Base-by-base conservation (phyloP, 129 eudicot genomes). In the Pittosporum tobira region DNA sequence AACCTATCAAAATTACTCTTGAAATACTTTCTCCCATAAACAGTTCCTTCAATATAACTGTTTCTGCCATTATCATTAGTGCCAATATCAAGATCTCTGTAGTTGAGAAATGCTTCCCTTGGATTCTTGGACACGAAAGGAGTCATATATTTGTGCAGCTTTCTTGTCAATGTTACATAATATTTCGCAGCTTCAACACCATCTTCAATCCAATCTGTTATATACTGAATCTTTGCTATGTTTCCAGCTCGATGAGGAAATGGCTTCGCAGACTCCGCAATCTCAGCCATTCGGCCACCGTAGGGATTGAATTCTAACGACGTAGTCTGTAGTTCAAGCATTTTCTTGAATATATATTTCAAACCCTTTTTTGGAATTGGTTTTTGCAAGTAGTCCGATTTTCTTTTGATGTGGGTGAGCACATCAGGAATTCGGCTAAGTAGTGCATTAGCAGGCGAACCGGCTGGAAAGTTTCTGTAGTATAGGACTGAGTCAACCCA, bases 221-320 rank as follows among this genome's bases (percentile, higher is more conserved):
- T 66, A 11, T 72, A 64, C 46, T 72, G 71, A n/a, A n/a, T n/a
- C n/a, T n/a, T n/a, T n/a, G n/a, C n/a, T n/a, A n/a, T n/a, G n/a
- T n/a, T n/a, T n/a, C n/a, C n/a, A n/a, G n/a, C n/a, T n/a, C n/a
- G n/a, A n/a, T n/a, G n/a, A n/a, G n/a, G n/a, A n/a, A n/a, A 72
- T 52, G 77, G 77, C 5, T 54, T 72, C 0, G 64, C 27, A 14
- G 71, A 72, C 31, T 72, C 77, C 10, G 62, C 9, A 30, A 72
- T 64, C 47, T 30, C 50, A 23, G 48, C 61, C 77, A 72, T 72
- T 66, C 38, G 57, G 30, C 77, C 77, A 10, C 77, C 77, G 10
- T 57, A 71, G 6, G 77, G 77, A 49, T 58, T 71, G 71, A 71
- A 72, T 44, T 64, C 13, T 66, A 72, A 64, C 15, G 59, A 2